phyloP scores from a whole-genome alignment of 2,329 filamentous ascomycete genomes.

The Ophiostoma triangulosporum region DNA sequence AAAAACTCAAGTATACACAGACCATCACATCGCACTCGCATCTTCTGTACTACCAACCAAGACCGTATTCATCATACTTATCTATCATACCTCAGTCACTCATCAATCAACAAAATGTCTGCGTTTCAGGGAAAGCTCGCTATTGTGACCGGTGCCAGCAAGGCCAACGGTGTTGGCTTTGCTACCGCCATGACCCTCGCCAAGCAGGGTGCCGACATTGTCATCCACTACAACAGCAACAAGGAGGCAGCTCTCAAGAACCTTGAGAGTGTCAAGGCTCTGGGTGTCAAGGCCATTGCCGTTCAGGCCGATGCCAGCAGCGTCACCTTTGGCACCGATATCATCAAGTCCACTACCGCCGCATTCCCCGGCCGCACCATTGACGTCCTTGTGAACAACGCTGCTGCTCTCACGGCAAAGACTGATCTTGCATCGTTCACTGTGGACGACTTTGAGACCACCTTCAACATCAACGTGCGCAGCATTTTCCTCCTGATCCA shows the following conservation, averaged over 20 bases:
- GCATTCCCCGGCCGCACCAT: conserved; percentile 12
- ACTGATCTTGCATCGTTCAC: conserved; percentile 5
- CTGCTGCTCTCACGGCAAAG: conserved; percentile 4
- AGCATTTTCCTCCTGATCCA: conserved; percentile 13
- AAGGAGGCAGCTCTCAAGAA: conserved; percentile 9
- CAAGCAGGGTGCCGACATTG: conserved; percentile 12
- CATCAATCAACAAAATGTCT: conserved; percentile 8
- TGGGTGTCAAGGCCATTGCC: conserved; percentile 10
- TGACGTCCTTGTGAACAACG: conserved; percentile 15
- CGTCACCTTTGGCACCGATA: conserved; percentile 9
- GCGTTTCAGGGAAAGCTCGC: conserved; percentile 13
- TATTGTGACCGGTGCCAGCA: conserved; percentile 14
- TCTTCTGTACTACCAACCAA: too few species aligned
- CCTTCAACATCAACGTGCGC: conserved; percentile 13
- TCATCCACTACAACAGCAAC: conserved; percentile 14
- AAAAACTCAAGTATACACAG: too few species aligned
- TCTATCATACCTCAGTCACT: too few species aligned
- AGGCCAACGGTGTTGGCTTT: conserved; percentile 14
- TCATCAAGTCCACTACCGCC: conserved; percentile 7
- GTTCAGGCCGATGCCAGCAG: conserved; percentile 12
- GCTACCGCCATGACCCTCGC: conserved; percentile 11
- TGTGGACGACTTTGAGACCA: conserved; percentile 8
- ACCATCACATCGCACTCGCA: too few species aligned
- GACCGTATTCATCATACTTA: too few species aligned
- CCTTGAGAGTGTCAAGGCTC: background rate